phyloP scores from a whole-genome alignment of 371 early-diverging fungal species.

The Mucor racemosus region DNA sequence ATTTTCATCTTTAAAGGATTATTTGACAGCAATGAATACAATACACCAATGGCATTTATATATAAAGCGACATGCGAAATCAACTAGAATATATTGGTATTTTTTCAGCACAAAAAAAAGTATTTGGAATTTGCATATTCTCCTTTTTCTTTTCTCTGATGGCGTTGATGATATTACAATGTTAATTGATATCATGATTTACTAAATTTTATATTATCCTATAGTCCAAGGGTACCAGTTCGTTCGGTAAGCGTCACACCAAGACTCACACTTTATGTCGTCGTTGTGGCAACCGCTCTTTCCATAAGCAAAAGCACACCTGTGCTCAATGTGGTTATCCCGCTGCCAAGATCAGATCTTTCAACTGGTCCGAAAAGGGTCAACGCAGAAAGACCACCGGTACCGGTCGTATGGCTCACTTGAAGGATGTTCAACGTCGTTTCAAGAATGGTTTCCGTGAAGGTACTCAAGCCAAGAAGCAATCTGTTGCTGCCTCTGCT shows the following conservation, averaged over 20 bases:
- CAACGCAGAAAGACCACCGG: slow-evolving; percentile 97
- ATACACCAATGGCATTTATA: background rate
- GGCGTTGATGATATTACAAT: slow-evolving; percentile 1
- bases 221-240: slow-evolving; percentile 98
- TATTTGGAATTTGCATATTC: background rate
- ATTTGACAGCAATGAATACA: background rate
- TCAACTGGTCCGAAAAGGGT: slow-evolving; percentile 96
- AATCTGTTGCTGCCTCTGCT: slow-evolving; percentile 41
- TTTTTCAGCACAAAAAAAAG: background rate
- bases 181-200: background rate
- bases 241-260: slow-evolving; percentile 99
- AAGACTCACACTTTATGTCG: slow-evolving; percentile 98
- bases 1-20: background rate
- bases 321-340: slow-evolving; percentile 99
- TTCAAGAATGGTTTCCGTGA: slow-evolving; percentile 98
- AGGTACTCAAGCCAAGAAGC: slow-evolving; percentile 70
- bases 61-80: background rate
- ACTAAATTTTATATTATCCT: background rate
- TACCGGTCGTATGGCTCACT: slow-evolving; percentile 96
- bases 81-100: background rate
- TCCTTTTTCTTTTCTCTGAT: background rate
- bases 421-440: slow-evolving; percentile 88
- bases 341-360: slow-evolving; percentile 93
- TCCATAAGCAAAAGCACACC: slow-evolving; percentile 99
- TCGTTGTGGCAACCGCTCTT: slow-evolving; percentile 97